phyloP scores from a whole-genome alignment of 768 basidiomycete species.

The Collybiopsis luxurians region DNA sequence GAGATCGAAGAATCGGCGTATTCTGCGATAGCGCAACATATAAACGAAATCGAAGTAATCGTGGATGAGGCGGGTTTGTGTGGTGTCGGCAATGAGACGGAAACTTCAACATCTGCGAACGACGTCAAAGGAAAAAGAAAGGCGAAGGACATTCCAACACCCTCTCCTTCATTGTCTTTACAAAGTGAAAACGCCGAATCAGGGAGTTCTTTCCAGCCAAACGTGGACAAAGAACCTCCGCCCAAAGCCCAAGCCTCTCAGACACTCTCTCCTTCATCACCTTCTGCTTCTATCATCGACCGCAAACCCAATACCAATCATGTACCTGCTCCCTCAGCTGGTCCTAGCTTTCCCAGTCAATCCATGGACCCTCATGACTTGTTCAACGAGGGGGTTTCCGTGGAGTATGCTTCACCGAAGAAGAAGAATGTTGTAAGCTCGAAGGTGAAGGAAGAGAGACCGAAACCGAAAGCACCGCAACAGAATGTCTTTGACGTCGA shows the following conservation, averaged over 20 bases:
- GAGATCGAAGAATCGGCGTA: conserved; percentile 3
- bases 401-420: conserved; percentile 4
- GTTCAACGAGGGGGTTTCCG: not conserved
- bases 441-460: not conserved
- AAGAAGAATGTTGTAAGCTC: not conserved
- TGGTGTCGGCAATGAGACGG: too few species aligned
- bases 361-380: not conserved
- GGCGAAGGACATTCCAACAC: not conserved
- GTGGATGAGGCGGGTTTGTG: not conserved
- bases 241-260: too few species aligned
- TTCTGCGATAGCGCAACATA: not conserved
- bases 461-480: not conserved
- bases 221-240: too few species aligned
- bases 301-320: too few species aligned
- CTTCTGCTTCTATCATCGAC: too few species aligned
- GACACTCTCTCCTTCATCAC: too few species aligned
- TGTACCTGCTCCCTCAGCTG: not conserved
- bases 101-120: too few species aligned
- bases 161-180: too few species aligned
- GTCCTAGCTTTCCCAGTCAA: not conserved
- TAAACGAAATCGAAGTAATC: not conserved
- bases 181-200: too few species aligned
- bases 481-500: not conserved
- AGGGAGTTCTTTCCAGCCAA: too few species aligned
- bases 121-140: not conserved